phyloP scores from a whole-genome alignment of 179 eudicot genomes.

The Nepenthes alata region DNA sequence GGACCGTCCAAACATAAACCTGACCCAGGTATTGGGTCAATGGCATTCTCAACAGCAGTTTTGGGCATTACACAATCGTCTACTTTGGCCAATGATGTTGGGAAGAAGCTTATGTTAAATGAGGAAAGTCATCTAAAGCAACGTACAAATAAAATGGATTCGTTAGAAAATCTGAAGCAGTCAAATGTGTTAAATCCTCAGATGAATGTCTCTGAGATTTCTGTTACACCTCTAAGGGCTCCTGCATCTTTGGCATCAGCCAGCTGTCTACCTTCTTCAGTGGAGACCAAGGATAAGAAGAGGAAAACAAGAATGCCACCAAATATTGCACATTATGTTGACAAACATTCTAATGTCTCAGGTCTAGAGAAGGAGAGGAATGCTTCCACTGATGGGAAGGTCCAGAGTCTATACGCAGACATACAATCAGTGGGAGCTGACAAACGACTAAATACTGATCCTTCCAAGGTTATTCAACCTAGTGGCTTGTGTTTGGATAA shows the following conservation, averaged over 20 bases:
- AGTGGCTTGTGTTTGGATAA: constrained; percentile 25
- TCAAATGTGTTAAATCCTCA: constrained; percentile 14
- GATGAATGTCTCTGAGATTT: constrained; percentile 17
- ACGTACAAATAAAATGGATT: constrained; percentile 26
- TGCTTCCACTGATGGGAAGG: constrained; percentile 18
- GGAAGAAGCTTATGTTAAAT: constrained; percentile 15
- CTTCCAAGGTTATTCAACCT: constrained; percentile 14
- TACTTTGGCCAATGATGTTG: constrained; percentile 14
- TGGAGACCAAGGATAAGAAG: constrained; percentile 8
- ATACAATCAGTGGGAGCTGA: constrained; percentile 28
- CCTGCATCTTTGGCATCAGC: constrained; percentile 11
- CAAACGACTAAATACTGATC: constrained; percentile 15
- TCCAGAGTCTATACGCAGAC: constrained; percentile 29
- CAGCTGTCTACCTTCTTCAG: constrained; percentile 11
- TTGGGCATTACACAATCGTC: constrained; percentile 16
- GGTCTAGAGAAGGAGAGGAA: constrained; percentile 17
- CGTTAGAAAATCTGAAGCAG: constrained; percentile 22
- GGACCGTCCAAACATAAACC: constrained; percentile 27
- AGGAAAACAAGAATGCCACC: constrained; percentile 7
- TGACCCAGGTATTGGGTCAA: constrained; percentile 21
- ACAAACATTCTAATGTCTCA: constrained; percentile 12
- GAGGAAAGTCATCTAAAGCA: constrained; percentile 21
- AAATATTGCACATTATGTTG: constrained; percentile 9
- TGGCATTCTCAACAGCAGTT: constrained; percentile 23
- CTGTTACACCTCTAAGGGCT: constrained; percentile 14